These are phyloP conservation scores for Diutina mesorugosa DNA, from an alignment of 1,139 yeast genomes.

Conservation along the genomic window DNA sequence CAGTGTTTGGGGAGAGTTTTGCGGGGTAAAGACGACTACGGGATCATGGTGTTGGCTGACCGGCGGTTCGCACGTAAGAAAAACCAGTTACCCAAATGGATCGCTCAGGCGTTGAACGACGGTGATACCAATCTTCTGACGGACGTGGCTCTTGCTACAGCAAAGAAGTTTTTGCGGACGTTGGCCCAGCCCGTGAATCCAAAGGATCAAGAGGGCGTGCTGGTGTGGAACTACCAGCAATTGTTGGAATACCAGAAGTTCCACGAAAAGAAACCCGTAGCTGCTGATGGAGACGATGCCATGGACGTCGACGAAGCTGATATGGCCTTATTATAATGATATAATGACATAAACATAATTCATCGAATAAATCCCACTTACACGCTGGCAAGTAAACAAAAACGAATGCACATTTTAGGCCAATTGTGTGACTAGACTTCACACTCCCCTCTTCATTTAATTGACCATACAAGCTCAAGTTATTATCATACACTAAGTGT, in stretches of 20 bases:
- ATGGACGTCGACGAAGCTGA: conserved; percentile 39
- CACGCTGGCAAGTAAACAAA: background rate
- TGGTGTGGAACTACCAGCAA: conserved; percentile 82
- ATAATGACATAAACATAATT: background rate
- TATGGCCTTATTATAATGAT: conserved; percentile 13
- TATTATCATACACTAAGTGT: too few relatives aligned
- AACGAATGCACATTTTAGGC: background rate
- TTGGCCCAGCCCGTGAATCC: conserved; percentile 92
- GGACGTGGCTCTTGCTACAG: conserved; percentile 94
- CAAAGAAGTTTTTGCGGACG: conserved; percentile 81
- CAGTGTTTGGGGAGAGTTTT: conserved; percentile 95
- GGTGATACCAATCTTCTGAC: conserved; percentile 89
- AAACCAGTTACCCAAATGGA: conserved; percentile 91
- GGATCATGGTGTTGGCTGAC: conserved; percentile 96
- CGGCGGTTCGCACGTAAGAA: conserved; percentile 81
- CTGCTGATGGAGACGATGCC: conserved; percentile 14
- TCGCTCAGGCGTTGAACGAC: conserved; percentile 81
- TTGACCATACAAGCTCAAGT: too few relatives aligned
- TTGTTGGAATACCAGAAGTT: conserved; percentile 48
- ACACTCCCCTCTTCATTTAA: too few relatives aligned
- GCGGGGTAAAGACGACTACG: conserved; percentile 97
- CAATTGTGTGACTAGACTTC: too few relatives aligned
- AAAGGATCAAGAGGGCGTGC: conserved; percentile 86
- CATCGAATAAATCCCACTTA: background rate
- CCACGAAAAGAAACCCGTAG: conserved; percentile 18